These are phyloP conservation scores for Umbelopsis ramanniana DNA, from an alignment of 192 early-diverging fungal genomes.

Conservation along the genomic window DNA sequence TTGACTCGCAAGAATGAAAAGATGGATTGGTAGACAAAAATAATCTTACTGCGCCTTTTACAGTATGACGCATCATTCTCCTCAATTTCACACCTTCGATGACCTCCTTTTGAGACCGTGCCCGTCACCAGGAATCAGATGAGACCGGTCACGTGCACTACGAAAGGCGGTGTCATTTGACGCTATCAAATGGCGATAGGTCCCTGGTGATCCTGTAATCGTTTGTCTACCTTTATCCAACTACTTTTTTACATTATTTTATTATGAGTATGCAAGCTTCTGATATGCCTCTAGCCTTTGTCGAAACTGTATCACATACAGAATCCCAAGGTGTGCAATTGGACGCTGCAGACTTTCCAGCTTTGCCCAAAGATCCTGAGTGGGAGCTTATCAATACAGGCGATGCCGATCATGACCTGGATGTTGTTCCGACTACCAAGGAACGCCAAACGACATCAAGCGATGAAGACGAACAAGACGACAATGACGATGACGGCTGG, in stretches of 20 bases:
- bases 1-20: too few relatives aligned
- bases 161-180: constrained; percentile 11
- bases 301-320: neutral
- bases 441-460: neutral
- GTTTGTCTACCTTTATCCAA: constrained; percentile 13
- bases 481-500: constrained; percentile 4
- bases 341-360: constrained; percentile 9
- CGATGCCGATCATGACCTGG: constrained; percentile 12
- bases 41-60: too few relatives aligned
- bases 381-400: constrained; percentile 21
- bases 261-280: constrained; percentile 1
- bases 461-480: neutral
- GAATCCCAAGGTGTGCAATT: neutral
- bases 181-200: neutral
- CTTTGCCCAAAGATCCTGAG: constrained; percentile 17
- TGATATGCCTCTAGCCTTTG: constrained; percentile 11
- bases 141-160: constrained; percentile 3
- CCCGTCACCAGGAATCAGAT: neutral
- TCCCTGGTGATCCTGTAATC: constrained; percentile 13
- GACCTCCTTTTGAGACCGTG: neutral
- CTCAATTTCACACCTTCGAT: too few relatives aligned
- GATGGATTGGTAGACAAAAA: too few relatives aligned
- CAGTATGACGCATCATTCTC: too few relatives aligned
- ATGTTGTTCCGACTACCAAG: neutral
- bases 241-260: constrained; percentile 1